Conservation (phyloP, 148 eudicot species). For the Vaccinium corymbosum region DNA sequence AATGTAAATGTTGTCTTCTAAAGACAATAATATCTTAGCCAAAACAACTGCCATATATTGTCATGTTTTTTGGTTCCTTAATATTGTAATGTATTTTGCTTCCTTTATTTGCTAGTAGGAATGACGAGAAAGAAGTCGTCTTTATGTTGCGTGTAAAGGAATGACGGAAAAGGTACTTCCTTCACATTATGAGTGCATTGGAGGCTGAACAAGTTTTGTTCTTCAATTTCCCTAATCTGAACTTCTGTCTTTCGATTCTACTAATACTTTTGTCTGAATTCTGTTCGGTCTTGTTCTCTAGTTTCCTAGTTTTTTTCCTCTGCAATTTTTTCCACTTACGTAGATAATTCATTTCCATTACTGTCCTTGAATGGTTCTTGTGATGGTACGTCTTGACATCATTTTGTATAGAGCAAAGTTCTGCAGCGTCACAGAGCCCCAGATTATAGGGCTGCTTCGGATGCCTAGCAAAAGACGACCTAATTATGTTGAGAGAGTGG, state of each 20-base stretch:
- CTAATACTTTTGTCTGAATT: not conserved
- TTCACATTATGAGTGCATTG: not conserved
- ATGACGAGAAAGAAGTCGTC: too few relatives aligned
- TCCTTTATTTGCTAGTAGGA: too few relatives aligned
- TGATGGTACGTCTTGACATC: not conserved
- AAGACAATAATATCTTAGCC: too few relatives aligned
- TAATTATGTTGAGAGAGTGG: slow-evolving; percentile 84
- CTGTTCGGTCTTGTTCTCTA: not conserved
- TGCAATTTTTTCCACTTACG: not conserved
- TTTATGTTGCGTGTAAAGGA: too few relatives aligned
- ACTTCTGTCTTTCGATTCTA: not conserved
- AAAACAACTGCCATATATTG: too few relatives aligned
- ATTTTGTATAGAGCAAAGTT: slow-evolving; percentile 60
- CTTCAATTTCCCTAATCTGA: not conserved
- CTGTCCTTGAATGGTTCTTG: not conserved
- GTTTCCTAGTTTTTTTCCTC: not conserved
- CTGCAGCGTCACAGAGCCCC: slow-evolving; percentile 81
- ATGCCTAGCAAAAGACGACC: slow-evolving; percentile 98
- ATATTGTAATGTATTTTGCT: too few relatives aligned
- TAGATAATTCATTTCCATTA: not conserved
- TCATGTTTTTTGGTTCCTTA: too few relatives aligned
- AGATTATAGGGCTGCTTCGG: slow-evolving; percentile 71
- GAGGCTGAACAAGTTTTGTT: not conserved
- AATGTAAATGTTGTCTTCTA: too few relatives aligned
- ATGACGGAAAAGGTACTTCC: slow-evolving; percentile 52